Conservation (phyloP, 306 rosid species). For the Casuarina glauca region DNA sequence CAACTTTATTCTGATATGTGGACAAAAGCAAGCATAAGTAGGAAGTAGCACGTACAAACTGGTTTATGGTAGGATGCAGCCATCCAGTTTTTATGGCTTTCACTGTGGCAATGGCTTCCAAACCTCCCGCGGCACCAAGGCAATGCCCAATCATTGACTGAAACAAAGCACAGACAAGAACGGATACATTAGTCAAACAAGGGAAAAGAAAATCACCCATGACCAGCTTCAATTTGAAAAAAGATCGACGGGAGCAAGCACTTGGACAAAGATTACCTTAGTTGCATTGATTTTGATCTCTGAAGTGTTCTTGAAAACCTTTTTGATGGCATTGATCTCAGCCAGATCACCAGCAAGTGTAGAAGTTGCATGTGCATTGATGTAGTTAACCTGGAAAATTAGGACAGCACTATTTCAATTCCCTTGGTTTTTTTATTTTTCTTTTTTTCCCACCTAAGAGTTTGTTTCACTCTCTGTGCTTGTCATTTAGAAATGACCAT, state of each 20-base stretch:
- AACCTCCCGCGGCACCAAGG: constrained; percentile 98
- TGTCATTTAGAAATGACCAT: not conserved
- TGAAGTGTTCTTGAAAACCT: constrained; percentile 85
- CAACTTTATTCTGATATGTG: constrained; percentile 5
- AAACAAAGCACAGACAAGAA: constrained; percentile 30
- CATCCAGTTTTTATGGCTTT: constrained; percentile 96
- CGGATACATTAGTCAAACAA: constrained; percentile 19
- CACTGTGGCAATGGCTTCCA: constrained; percentile 98
- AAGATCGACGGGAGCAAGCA: constrained; percentile 9
- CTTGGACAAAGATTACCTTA: constrained; percentile 56
- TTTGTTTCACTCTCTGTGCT: not conserved
- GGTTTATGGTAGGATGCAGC: constrained; percentile 96
- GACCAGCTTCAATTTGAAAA: constrained; percentile 19
- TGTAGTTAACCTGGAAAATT: constrained; percentile 81
- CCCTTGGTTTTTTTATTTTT: constrained; percentile 17
- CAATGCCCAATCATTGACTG: constrained; percentile 99
- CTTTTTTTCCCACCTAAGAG: not conserved
- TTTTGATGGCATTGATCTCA: constrained; percentile 93
- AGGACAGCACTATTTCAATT: constrained; percentile 11
- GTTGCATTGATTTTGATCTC: constrained; percentile 96
- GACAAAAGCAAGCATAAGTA: constrained; percentile 13
- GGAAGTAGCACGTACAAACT: constrained; percentile 68
- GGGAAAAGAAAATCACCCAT: constrained; percentile 12
- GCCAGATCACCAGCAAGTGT: constrained; percentile 95
- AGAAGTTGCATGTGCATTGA: constrained; percentile 99